Conservation (phyloP, 805 yeast genomes). For the Starmera dryadoides region DNA sequence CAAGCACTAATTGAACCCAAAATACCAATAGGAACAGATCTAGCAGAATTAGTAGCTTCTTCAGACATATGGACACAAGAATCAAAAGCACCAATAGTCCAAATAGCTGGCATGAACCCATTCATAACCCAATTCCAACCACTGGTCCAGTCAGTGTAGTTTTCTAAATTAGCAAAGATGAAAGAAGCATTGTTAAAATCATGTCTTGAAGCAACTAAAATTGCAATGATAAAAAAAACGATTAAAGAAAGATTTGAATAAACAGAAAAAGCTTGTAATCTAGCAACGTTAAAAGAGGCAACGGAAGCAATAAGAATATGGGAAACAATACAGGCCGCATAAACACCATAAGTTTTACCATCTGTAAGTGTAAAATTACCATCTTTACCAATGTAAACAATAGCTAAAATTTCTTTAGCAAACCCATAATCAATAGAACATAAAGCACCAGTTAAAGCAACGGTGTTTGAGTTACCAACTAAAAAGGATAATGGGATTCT, state of each 20-base stretch:
- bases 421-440: slow-evolving; percentile 69
- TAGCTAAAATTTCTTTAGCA: slow-evolving; percentile 50
- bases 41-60: slow-evolving; percentile 53
- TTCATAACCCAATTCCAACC: slow-evolving; percentile 50
- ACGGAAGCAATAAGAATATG: slow-evolving; percentile 47
- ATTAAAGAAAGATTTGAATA: slow-evolving; percentile 45
- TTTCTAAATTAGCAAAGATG: slow-evolving; percentile 48
- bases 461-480: slow-evolving; percentile 60
- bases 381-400: slow-evolving; percentile 46
- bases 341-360: slow-evolving; percentile 56
- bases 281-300: slow-evolving; percentile 50
- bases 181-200: slow-evolving; percentile 40
- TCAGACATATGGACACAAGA: slow-evolving; percentile 65
- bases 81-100: slow-evolving; percentile 71
- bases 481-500: slow-evolving; percentile 51
- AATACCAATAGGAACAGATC: slow-evolving; percentile 51
- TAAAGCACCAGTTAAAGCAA: slow-evolving; percentile 59
- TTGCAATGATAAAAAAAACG: slow-evolving; percentile 49
- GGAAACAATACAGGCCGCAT: slow-evolving; percentile 48
- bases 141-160: slow-evolving; percentile 45
- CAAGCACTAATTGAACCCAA: slow-evolving; percentile 46
- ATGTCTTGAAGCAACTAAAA: slow-evolving; percentile 48
- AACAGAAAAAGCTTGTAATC: slow-evolving; percentile 54
- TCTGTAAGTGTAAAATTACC: slow-evolving; percentile 48
- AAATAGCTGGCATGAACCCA: slow-evolving; percentile 57